phyloP scores from a whole-genome alignment of 75 land plant species.

The Cupressus sempervirens region DNA sequence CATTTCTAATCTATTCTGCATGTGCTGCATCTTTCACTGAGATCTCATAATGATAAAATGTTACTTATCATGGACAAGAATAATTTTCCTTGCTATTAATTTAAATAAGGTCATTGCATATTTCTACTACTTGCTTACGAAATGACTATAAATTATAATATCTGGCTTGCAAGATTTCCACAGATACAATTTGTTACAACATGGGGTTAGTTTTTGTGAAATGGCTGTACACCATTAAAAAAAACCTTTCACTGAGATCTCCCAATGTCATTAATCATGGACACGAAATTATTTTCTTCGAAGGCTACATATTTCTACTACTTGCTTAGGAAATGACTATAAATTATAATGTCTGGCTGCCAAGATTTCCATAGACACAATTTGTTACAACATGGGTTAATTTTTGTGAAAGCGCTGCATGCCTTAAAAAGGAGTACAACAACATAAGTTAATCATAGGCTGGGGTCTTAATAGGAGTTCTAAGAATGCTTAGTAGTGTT shows the following conservation, averaged over 20 bases:
- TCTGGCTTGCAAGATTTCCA: background rate
- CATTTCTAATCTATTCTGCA: background rate
- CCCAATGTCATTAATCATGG: no score
- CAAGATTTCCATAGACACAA: background rate
- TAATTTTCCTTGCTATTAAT: background rate
- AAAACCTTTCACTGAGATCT: no score
- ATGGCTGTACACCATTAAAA: background rate
- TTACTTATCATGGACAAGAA: background rate
- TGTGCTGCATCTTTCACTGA: background rate
- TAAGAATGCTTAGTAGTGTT: slow-evolving; percentile 77
- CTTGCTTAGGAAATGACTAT: background rate
- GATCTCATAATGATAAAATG: background rate
- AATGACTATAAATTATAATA: background rate
- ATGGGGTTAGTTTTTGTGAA: background rate
- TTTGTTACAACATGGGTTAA: background rate
- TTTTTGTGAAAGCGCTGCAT: background rate
- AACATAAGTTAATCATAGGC: background rate
- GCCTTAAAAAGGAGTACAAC: background rate
- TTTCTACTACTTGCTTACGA: background rate
- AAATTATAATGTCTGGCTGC: background rate
- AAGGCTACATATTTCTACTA: background rate
- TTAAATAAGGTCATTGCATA: background rate
- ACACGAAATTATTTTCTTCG: no score
- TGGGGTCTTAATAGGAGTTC: slow-evolving; percentile 12
- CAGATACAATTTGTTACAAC: background rate